Percentiles rank a stretch among this genome's conserved stretches.
phyloP scores from a whole-genome alignment of 768 basidiomycete genomes.

The Tephrocybe rancida region DNA sequence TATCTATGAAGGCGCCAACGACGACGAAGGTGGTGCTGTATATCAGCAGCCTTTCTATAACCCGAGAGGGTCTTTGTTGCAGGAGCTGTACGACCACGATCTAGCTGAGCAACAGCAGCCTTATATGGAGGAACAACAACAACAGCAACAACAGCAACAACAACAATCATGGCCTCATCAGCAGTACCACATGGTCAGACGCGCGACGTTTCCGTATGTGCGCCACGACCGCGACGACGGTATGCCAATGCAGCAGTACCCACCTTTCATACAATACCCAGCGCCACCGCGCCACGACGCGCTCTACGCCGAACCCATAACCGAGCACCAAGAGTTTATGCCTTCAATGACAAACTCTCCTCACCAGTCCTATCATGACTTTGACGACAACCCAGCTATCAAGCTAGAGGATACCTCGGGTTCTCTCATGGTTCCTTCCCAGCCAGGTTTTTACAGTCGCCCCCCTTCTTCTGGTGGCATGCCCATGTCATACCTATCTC shows the following conservation, averaged over 20 bases:
- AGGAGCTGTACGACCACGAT: constrained; percentile 72
- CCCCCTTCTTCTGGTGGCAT: constrained; percentile 29
- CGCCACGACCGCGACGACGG: constrained; percentile 66
- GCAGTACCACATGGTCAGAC: constrained; percentile 54
- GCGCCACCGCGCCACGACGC: constrained; percentile 38
- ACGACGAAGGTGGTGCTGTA: constrained; percentile 43
- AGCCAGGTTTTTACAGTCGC: constrained; percentile 49
- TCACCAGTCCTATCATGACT: constrained; percentile 49
- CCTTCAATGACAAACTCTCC: too few relatives aligned
- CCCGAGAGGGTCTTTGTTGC: constrained; percentile 56
- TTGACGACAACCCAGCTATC: constrained; percentile 50
- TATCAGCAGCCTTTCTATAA: constrained; percentile 33
- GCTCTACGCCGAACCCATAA: constrained; percentile 35
- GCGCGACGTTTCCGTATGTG: constrained; percentile 78
- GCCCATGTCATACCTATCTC: constrained; percentile 39
- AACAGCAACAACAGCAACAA: constrained; percentile 31
- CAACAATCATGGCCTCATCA: constrained; percentile 36
- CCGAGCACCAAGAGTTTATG: constrained; percentile 38
- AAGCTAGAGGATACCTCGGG: constrained; percentile 65
- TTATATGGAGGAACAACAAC: constrained; percentile 25
- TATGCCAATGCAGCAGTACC: constrained; percentile 39
- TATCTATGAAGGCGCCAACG: constrained; percentile 50
- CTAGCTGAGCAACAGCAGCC: constrained; percentile 41
- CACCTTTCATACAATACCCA: constrained; percentile 46
- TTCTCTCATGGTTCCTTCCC: constrained; percentile 66